Conservation (phyloP, 2,329 filamentous ascomycete species). For the Volutella citrinella region DNA sequence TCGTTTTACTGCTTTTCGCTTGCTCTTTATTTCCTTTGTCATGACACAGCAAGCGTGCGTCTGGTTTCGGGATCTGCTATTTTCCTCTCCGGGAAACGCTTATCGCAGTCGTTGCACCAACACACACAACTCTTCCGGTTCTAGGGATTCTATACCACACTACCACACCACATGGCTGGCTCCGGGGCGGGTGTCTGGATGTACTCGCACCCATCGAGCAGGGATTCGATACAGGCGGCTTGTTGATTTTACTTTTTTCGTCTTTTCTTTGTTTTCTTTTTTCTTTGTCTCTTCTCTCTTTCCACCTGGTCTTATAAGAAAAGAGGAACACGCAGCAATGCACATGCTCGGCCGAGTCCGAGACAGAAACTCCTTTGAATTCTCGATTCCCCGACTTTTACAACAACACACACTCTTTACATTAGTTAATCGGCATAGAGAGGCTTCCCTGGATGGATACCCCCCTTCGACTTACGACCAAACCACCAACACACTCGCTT, state of each 20-base stretch:
- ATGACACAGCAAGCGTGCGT: slow-evolving; percentile 45
- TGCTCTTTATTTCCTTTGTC: slow-evolving; percentile 33
- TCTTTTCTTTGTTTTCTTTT: slow-evolving; percentile 28
- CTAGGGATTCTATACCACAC: slow-evolving; percentile 38
- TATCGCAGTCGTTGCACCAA: slow-evolving; percentile 27
- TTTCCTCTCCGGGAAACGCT: slow-evolving; percentile 38
- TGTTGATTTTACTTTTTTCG: slow-evolving; percentile 32
- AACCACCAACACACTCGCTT: slow-evolving; percentile 35
- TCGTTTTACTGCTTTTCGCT: slow-evolving; percentile 21
- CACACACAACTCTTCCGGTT: slow-evolving; percentile 47
- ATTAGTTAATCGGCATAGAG: slow-evolving; percentile 25
- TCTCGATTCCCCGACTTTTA: slow-evolving; percentile 34
- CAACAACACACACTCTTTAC: slow-evolving; percentile 15
- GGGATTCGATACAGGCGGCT: slow-evolving; percentile 46
- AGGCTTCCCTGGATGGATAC: slow-evolving; percentile 25
- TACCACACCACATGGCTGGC: slow-evolving; percentile 53
- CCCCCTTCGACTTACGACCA: slow-evolving; percentile 9
- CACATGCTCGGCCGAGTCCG: slow-evolving; percentile 50
- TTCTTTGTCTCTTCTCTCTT: slow-evolving; percentile 23
- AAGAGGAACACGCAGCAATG: slow-evolving; percentile 66
- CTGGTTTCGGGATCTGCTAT: slow-evolving; percentile 30
- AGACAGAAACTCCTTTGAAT: slow-evolving; percentile 45
- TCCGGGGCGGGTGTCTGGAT: slow-evolving; percentile 49
- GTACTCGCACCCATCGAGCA: slow-evolving; percentile 54
- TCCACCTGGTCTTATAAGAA: slow-evolving; percentile 37